Percentiles rank a stretch among this genome's conserved stretches.
phyloP scores from a whole-genome alignment of 805 yeast species.

The Phaffomyces opuntiae region DNA sequence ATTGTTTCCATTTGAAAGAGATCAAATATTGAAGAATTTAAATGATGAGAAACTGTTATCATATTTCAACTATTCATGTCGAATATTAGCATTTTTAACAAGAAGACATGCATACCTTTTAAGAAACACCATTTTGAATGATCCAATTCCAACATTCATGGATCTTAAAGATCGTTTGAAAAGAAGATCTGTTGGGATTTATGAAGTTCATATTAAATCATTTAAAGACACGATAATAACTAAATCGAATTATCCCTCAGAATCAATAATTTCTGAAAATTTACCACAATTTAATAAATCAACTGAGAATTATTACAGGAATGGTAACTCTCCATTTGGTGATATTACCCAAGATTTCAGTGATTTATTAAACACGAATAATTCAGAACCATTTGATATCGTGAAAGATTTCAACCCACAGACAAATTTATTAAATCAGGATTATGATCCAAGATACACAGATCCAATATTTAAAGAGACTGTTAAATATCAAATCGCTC shows the following conservation, averaged over 20 bases:
- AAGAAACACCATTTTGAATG: slow-evolving; percentile 14
- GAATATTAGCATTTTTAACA: slow-evolving; percentile 15
- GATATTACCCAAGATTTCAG: not conserved
- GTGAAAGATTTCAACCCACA: slow-evolving; percentile 2
- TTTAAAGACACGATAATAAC: slow-evolving; percentile 13
- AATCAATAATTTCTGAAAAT: slow-evolving; percentile 3
- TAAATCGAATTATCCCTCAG: slow-evolving; percentile 16
- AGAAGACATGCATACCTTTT: slow-evolving; percentile 15
- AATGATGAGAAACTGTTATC: slow-evolving; percentile 4
- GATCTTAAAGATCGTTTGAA: slow-evolving; percentile 12
- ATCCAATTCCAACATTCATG: slow-evolving; percentile 15
- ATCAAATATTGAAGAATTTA: slow-evolving; percentile 4
- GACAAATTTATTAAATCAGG: slow-evolving; percentile 13
- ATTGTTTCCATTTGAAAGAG: slow-evolving; percentile 10
- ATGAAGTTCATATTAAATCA: slow-evolving; percentile 14
- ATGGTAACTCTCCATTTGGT: too few relatives aligned
- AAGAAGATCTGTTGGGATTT: slow-evolving; percentile 14
- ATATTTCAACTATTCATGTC: slow-evolving; percentile 16
- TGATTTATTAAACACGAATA: not conserved
- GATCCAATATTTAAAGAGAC: slow-evolving; percentile 16
- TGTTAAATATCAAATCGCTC: slow-evolving; percentile 11
- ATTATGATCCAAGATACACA: slow-evolving; percentile 20
- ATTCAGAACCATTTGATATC: slow-evolving; percentile 8
- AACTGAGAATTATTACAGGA: slow-evolving; percentile 4
- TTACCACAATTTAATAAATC: not conserved